Evolutionary conservation across 2,329 filamentous ascomycete genomes (phyloP).

Genomic region (Stagonosporopsis tanaceti): DNA sequence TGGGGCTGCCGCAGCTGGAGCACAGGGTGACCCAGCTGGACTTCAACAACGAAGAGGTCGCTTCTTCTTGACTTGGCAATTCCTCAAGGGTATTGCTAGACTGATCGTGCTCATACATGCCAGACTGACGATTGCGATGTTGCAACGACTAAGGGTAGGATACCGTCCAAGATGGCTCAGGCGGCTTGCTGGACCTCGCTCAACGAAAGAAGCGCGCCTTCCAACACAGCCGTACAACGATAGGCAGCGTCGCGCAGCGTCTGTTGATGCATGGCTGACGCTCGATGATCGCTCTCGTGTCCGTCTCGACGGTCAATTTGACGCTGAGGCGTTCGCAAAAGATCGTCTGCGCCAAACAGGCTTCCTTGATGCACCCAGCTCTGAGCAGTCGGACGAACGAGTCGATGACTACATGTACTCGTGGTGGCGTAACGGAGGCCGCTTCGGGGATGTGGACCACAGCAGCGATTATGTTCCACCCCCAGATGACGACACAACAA

Average conservation of each 20-base stretch:
- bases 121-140: conserved; percentile 60
- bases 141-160: conserved; percentile 68
- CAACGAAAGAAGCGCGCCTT: conserved; percentile 29
- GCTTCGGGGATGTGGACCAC: conserved; percentile 82
- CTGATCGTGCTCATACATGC: conserved; percentile 68
- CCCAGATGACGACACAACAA: conserved; percentile 76
- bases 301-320: conserved; percentile 57
- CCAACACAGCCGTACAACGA: conserved; percentile 1
- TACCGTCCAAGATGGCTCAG: conserved; percentile 71
- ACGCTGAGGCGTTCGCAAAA: conserved; percentile 83
- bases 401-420: conserved; percentile 79
- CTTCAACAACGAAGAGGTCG: conserved; percentile 79
- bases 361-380: conserved; percentile 32
- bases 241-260: conserved; percentile 16
- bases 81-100: conserved; percentile 76
- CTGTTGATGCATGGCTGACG: conserved; percentile 33
- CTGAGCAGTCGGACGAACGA: conserved; percentile 64
- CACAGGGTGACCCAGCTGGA: conserved; percentile 72
- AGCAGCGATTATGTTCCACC: conserved; percentile 78
- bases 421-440: conserved; percentile 84
- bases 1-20: conserved; percentile 35
- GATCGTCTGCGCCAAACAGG: conserved; percentile 60
- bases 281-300: conserved; percentile 35
- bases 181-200: conserved; percentile 56
- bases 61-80: conserved; percentile 79